Evolutionary conservation across 2,329 filamentous ascomycete genomes (phyloP), one percentile per base, ranked within the genome.

Genomic region (Fusarium metavorans): DNA sequence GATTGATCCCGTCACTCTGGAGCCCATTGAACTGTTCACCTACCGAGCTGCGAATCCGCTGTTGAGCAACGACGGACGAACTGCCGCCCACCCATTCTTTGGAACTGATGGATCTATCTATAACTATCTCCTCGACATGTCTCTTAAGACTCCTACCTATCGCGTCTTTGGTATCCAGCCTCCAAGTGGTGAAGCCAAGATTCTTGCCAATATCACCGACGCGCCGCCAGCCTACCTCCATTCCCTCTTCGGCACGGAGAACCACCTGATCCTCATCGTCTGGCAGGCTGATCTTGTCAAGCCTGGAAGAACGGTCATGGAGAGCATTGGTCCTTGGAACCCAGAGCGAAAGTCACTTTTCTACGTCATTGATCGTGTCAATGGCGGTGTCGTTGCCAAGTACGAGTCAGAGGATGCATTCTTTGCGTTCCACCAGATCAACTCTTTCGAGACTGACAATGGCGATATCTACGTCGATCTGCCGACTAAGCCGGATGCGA

Each of bases 181-280:
- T 3, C 60, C 54, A 25, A 60, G 9, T 23, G 66, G 60, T 14
- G 32, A 65, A 25, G 30, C 65, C 14, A 62, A 41, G 10, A 68
- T 71, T 35, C 45, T 68, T 8, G 68, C 66, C 34, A 71, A 50
- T 20, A 71, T 71, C 48, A 71, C 68, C 4, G 68, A 71, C 25
- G 68, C 66, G 1, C 68, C 68, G 2, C 54, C 68, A 2, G 60
- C 68, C 2, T 71, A 71, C 16, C 35, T 71, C 3, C 66, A 71
- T 18, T 25, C 68, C 3, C n/a, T 71, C 1, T 71, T 71, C 32
- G 60, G 60, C 27, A 65, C 61, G 4, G 18, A 65, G n/a, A 27
- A 65, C 16, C 65, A 71, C 13, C 43, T 68, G 16, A 61, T 71
- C 20, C 56, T 68, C 6, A 30, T 71, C n/a, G 67, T 72, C 5